Conservation (phyloP, 805 yeast genomes). For the Teunomyces panamensis region DNA sequence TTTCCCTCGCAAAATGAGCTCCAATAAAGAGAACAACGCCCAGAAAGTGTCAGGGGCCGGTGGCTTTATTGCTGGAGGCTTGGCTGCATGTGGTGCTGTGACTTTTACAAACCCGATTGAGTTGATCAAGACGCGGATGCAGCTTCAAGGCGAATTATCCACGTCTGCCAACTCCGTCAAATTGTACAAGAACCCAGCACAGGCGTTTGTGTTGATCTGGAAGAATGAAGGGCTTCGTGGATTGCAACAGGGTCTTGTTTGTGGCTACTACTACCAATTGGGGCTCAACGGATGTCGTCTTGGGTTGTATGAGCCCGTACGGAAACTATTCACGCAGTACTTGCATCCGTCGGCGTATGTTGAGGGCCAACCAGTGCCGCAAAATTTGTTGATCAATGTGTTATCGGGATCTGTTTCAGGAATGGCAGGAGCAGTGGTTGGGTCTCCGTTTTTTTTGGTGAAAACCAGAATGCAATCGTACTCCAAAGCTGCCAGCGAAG, state of each 20-base stretch:
- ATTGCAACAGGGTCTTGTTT: conserved; percentile 80
- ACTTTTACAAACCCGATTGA: conserved; percentile 96
- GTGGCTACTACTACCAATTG: conserved; percentile 88
- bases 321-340: conserved; percentile 54
- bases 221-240: conserved; percentile 85
- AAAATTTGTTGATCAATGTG: conserved; percentile 57
- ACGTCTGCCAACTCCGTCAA: conserved; percentile 48
- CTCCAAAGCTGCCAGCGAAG: conserved; percentile 47
- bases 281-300: conserved; percentile 92
- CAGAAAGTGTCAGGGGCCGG: conserved; percentile 24
- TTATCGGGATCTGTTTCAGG: conserved; percentile 83
- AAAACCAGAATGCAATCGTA: conserved; percentile 97
- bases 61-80: conserved; percentile 27
- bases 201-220: conserved; percentile 71
- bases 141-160: conserved; percentile 87
- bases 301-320: conserved; percentile 88
- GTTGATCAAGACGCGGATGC: conserved; percentile 93
- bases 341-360: conserved; percentile 51
- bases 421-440: conserved; percentile 80
- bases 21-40: conserved; percentile 2
- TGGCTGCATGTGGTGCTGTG: conserved; percentile 96
- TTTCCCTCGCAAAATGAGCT: neutral
- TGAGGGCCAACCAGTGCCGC: conserved; percentile 36
- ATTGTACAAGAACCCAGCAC: conserved; percentile 77
- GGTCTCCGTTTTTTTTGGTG: conserved; percentile 88